Base-by-base conservation (phyloP, 192 early-diverging fungal genomes). In the Rhizoclosmatium globosum region DNA sequence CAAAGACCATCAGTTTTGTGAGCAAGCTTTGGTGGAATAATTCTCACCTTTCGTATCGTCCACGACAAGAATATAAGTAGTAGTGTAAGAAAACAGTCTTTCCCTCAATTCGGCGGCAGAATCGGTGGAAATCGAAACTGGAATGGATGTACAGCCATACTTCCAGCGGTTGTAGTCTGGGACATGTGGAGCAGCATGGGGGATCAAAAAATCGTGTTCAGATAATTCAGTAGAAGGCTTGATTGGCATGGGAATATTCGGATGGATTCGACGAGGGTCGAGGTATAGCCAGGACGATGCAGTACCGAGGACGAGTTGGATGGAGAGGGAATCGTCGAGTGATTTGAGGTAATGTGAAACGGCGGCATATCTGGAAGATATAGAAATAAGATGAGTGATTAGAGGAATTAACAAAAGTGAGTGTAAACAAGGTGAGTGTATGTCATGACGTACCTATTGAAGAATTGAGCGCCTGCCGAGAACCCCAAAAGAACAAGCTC, bases 231-330 rank as follows among this genome's bases (percentile, higher is more conserved):
- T 45, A 9, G 2, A 3, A 43, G 2, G 45, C 13, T 23, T 68
- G 19, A 46, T 21, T 1, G 13, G 17, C 13, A 13, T 19, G 2
- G 45, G 23, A 2, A 46, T 21, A 15, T 15, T 31, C 2, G 42
- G 21, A 7, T 42, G 7, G 2, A 68, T 9, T 41, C 70, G 47
- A 3, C 47, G 70, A 3, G 70, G 23, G 70, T 72, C 48, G 7
- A 72, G 56, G 70, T 72, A 72, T n/a, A 72, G 70, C 70, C 70
- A 72, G 7, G 70, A 72, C 23, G 70, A 72, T 1, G 70, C 9
- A 17, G 53, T 72, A 9, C 70, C 70, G 17, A 59, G 23, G 3
- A 72, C 70, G 53, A 72, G 53, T 9, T 9, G 19, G 11, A 58
- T 38, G 4, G 6, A 11, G 53, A 31, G 1, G 11, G 53, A 9